Evolutionary conservation across 1,284 basidiomycete species (phyloP), one percentile per base, ranked within the genome.

Genomic region (Sphagnurus paluster): DNA sequence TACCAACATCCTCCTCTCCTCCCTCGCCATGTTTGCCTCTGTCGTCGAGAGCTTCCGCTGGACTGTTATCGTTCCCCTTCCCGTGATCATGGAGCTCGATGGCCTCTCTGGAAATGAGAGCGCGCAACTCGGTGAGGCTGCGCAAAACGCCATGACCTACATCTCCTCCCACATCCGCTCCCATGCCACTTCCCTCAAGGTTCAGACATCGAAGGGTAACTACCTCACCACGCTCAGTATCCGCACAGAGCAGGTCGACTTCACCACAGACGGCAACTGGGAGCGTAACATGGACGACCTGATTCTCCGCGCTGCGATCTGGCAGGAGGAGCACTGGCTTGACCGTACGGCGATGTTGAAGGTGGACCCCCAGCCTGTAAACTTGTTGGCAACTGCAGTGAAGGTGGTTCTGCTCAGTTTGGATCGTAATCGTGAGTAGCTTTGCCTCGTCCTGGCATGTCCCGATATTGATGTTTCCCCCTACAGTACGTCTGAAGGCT

Each of bases 31-130:
- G 50, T 77, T 98, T 51, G 66, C 79, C 2, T 77, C 84, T 9
- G 74, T 98, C 48, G 76, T 98, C 48, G 88, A 96, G 63, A 84
- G 83, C 52, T 71, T 83, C 23, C 74, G 74, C 33, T 99, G 93
- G 93, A 97, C 90, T 0, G 76, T 97, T 41, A 75, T 99, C 45
- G 75, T 99, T 0, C 96, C 96, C 3, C 79, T 98, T 2, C 93
- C 93, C 0, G 96, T 97, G 45, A 80, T 98, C 58, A 98, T 95
- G 74, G 96, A 99, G 60, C 83, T 99, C 8, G 96, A 99, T 57
- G 93, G 95, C 10, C 79, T 98, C 25, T 77, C 82, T 0, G 74
- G 76, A 48, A 90, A 92, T 59, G 54, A 72, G 0, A 79, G 82
- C 0, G 13, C 70, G 64, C 66, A 71, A 21, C 80, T 95, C 10